Base-by-base conservation (phyloP, 306 rosid genomes). In the Sechiopsis laciniata region DNA sequence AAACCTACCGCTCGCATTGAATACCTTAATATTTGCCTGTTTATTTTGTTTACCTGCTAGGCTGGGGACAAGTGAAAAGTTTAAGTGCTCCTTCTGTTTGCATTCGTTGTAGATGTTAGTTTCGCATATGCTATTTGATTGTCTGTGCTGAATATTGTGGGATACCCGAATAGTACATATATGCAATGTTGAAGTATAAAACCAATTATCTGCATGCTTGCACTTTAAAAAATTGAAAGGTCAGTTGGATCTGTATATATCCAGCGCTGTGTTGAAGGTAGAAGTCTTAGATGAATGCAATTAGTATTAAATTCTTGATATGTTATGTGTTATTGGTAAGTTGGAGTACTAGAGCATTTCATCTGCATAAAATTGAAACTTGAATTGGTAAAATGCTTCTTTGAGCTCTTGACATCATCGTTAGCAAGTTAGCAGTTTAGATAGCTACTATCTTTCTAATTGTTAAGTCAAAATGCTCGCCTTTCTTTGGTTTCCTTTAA, bases 1-100 rank as follows among this genome's bases (percentile, higher is more conserved):
- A 48, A 12, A 37, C 53, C 63, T 64, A 80, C 35, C 55, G 12
- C 22, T 60, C 40, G 22, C 60, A 55, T 46, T 59, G 71, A 57
- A 62, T 72, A 6, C 22, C 48, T 59, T 29, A 1, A 61, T 70
- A 14, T 20, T 55, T 74, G 63, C 42, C 52, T 46, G 26, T 72
- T 72, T 40, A 24, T 66, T 74, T 45, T 35, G 19, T 62, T 67
- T 42, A 35, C 17, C 59, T 26, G 45, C 13, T 67, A 71, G 61
- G 26, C 48, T 51, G 6, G 60, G 54, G 35, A 45, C 17, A 12
- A 64, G 70, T 45, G 32, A 9, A 3, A 45, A 45, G 10, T 42
- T 10, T 10, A 10, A 66, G 17, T 50, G 29, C 55, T 10, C 2
- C 26, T 66, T 40, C 45, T 64, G 26, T 64, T 4, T 64, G 71